phyloP scores from a whole-genome alignment of 192 early-diverging fungal species.

The Diversispora epigaea region DNA sequence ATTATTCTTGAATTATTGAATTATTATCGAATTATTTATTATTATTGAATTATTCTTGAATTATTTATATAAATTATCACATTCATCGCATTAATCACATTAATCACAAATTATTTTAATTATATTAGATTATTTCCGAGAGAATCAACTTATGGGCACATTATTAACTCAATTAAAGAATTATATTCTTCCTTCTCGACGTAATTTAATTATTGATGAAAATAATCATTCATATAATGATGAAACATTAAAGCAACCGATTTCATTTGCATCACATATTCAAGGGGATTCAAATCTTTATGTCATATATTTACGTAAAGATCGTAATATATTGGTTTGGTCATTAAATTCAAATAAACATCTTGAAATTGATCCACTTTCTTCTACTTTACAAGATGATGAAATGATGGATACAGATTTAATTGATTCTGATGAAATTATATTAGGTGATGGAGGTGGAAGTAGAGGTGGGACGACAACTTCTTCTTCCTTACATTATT shows the following conservation, averaged over 20 bases:
- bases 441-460: too few relatives aligned
- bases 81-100: too few relatives aligned
- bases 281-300: neutral
- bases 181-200: neutral
- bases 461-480: too few relatives aligned
- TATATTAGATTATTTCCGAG: too few relatives aligned
- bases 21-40: too few relatives aligned
- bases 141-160: too few relatives aligned
- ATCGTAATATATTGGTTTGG: neutral
- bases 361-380: neutral
- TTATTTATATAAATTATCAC: too few relatives aligned
- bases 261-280: neutral
- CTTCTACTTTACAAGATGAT: neutral
- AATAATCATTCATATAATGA: neutral
- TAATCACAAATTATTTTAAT: too few relatives aligned
- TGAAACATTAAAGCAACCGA: neutral
- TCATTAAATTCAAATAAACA: neutral
- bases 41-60: too few relatives aligned
- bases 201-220: neutral
- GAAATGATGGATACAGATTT: neutral
- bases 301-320: neutral
- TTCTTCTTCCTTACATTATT: too few relatives aligned
- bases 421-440: neutral
- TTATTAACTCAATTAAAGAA: neutral
- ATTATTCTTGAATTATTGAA: too few relatives aligned